A percentile compares a stretch with the other conserved stretches of the same genome.
These are phyloP conservation scores for Fusarium sp. DNA, from an alignment of 2,329 filamentous ascomycete genomes.

Conservation along the genomic window DNA sequence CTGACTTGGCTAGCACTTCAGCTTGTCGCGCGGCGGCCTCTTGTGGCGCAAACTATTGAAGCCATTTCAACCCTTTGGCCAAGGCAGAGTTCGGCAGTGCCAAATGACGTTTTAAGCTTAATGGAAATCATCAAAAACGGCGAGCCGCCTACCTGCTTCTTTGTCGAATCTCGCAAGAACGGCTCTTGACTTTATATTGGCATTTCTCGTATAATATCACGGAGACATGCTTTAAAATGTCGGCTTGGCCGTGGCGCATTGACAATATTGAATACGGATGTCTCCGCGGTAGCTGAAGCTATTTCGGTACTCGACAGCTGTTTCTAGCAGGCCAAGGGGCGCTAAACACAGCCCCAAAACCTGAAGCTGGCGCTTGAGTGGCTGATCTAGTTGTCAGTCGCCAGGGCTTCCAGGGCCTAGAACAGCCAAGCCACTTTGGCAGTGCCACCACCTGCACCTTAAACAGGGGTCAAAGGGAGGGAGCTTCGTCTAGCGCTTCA, in stretches of 20 bases:
- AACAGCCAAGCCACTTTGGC: constrained; percentile 32
- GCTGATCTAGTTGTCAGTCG: constrained; percentile 18
- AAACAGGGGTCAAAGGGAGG: constrained; percentile 27
- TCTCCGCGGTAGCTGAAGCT: constrained; percentile 18
- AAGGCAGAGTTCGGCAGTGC: neutral
- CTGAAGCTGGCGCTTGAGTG: constrained; percentile 17
- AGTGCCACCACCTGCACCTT: constrained; percentile 27
- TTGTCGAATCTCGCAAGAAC: neutral
- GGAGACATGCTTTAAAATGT: neutral
- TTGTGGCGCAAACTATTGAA: constrained; percentile 28
- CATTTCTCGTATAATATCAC: constrained; percentile 8
- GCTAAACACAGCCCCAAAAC: constrained; percentile 31
- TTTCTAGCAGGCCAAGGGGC: neutral
- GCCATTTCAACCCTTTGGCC: constrained; percentile 9
- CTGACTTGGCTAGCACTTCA: constrained; percentile 11
- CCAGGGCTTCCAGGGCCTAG: constrained; percentile 26
- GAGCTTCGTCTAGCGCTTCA: constrained; percentile 21
- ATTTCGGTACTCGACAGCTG: constrained; percentile 23
- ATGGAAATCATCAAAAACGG: neutral
- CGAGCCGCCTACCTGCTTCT: too few species aligned
- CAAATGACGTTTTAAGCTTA: constrained; percentile 13
- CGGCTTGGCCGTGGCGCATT: constrained; percentile 6
- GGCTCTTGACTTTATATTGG: neutral
- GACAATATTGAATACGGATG: neutral
- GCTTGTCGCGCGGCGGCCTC: constrained; percentile 6